Percentiles rank a stretch among this genome's conserved stretches.
These are phyloP conservation scores for Aspergillus brunneoviolaceus DNA, from an alignment of 2,329 filamentous ascomycete species.

Conservation along the genomic window DNA sequence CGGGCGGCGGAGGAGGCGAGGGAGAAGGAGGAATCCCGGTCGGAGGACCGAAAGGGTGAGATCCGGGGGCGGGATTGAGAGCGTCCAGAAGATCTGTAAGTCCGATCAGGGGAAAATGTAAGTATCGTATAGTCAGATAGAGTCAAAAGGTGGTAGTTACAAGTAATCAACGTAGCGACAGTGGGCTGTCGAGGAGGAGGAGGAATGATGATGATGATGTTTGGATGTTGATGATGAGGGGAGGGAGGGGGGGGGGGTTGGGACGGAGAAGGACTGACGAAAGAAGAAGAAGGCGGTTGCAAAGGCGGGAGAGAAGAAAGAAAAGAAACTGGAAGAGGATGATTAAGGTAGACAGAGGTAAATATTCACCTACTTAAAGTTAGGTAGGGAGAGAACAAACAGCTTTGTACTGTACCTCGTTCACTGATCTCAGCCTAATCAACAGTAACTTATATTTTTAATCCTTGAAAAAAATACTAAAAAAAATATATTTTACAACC, in stretches of 20 bases:
- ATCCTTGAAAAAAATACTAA: no score
- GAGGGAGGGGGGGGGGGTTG: not conserved
- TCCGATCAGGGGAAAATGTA: not conserved
- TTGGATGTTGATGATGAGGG: not conserved
- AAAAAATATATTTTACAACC: not conserved
- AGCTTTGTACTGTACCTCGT: not conserved
- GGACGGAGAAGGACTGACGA: slow-evolving; percentile 4
- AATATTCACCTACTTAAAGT: no score
- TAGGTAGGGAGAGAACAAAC: no score
- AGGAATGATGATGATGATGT: not conserved
- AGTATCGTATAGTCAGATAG: not conserved
- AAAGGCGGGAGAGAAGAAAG: slow-evolving; percentile 13
- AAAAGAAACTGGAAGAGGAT: no score
- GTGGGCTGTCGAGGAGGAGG: not conserved
- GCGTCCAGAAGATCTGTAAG: not conserved
- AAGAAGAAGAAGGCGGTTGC: slow-evolving; percentile 15
- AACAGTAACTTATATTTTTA: not conserved
- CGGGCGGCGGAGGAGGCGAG: not conserved
- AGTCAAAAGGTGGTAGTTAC: not conserved
- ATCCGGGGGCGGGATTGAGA: not conserved
- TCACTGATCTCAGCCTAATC: not conserved
- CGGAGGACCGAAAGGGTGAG: not conserved
- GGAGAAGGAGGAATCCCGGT: not conserved
- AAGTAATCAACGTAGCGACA: not conserved
- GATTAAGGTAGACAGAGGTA: not conserved